Evolutionary conservation across 169 alveolate genomes (phyloP).

Genomic region (Cryptosporidium sp.): DNA sequence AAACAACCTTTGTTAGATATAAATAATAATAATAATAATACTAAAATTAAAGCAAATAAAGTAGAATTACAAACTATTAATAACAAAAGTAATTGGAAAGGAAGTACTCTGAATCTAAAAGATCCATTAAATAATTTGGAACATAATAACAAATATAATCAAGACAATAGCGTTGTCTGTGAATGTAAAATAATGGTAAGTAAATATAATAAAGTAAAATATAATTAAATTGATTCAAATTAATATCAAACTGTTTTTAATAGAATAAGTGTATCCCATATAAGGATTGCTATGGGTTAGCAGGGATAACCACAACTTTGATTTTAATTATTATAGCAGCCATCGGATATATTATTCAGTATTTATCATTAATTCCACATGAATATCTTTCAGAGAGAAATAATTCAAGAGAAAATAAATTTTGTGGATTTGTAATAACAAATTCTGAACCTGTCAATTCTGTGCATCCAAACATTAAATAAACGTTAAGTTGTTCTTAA

Average conservation of each 20-base stretch:
- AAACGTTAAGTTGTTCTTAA: not conserved
- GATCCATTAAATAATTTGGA: not conserved
- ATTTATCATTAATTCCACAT: conserved; percentile 22
- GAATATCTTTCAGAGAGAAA: conserved; percentile 16
- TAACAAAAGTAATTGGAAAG: not conserved
- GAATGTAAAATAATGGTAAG: conserved; percentile 24
- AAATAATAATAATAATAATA: no score
- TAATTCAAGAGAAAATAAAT: not conserved
- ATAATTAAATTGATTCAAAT: not conserved
- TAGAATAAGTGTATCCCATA: conserved; percentile 10
- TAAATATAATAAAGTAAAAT: not conserved
- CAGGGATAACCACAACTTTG: not conserved
- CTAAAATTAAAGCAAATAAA: no score
- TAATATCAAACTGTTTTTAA: not conserved
- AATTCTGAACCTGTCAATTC: not conserved
- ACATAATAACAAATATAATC: not conserved
- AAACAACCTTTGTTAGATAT: not conserved
- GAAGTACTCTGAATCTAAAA: not conserved
- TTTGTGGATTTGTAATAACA: not conserved
- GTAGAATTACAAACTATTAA: no score
- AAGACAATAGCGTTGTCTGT: not conserved
- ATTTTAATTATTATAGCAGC: not conserved
- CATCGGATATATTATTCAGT: conserved; percentile 9
- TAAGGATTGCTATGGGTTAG: conserved; percentile 21
- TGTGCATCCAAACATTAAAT: conserved; percentile 12